These are phyloP conservation scores for Pseudonitzschia multistriata DNA, from an alignment of 108 stramenopile species.

Conservation along the genomic window DNA sequence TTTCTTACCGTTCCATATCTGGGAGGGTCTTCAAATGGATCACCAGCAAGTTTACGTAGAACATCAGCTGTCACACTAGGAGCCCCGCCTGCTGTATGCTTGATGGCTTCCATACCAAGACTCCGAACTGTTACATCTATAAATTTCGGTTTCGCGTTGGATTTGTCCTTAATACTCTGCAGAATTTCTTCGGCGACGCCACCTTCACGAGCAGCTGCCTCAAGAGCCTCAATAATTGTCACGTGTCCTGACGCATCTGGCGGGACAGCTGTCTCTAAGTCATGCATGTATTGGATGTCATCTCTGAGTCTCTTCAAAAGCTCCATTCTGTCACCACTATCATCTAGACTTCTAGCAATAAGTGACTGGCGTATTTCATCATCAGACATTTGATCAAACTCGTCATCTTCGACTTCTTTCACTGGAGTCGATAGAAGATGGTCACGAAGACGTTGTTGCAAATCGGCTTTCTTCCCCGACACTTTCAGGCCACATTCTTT, in stretches of 20 bases:
- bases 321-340: constrained; percentile 48
- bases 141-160: constrained; percentile 57
- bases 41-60: constrained; percentile 81
- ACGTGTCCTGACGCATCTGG: constrained; percentile 41
- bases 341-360: constrained; percentile 39
- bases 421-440: constrained; percentile 49
- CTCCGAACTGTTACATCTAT: constrained; percentile 82
- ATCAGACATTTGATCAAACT: constrained; percentile 74
- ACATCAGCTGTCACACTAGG: constrained; percentile 92
- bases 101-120: constrained; percentile 78
- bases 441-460: constrained; percentile 68
- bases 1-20: constrained; percentile 74
- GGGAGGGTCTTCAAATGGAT: constrained; percentile 83
- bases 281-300: constrained; percentile 46
- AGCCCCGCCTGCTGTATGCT: constrained; percentile 82
- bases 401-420: constrained; percentile 37
- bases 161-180: constrained; percentile 52
- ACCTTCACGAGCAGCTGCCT: constrained; percentile 46
- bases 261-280: constrained; percentile 37
- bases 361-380: constrained; percentile 68
- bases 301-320: constrained; percentile 53
- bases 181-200: constrained; percentile 52
- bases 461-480: constrained; percentile 80
- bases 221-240: constrained; percentile 56
- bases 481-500: constrained; percentile 83